Evolutionary conservation across 345 rosid species (phyloP).

Genomic region (Syzygium grande): DNA sequence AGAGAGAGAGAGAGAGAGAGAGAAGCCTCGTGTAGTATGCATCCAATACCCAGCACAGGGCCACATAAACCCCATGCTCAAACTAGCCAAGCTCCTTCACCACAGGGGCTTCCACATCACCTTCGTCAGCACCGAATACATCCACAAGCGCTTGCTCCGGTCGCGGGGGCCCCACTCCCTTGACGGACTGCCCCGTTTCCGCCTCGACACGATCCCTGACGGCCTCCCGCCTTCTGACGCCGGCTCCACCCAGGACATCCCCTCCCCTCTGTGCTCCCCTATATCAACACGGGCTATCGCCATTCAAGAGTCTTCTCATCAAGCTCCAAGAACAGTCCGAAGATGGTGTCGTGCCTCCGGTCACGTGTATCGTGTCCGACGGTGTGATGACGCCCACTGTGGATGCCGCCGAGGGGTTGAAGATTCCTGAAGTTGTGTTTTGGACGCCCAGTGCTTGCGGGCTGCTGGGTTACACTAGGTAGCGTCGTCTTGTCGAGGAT

Average conservation of each 20-base stretch:
- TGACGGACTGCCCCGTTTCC: slow-evolving; percentile 11
- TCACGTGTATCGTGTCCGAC: slow-evolving; percentile 32
- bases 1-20: too few relatives aligned
- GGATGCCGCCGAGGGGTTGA: slow-evolving; percentile 9
- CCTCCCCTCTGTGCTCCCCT: slow-evolving; percentile 6
- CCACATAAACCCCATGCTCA: slow-evolving; percentile 20
- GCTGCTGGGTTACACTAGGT: neutral
- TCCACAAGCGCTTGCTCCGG: slow-evolving; percentile 13
- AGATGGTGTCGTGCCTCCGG: slow-evolving; percentile 12
- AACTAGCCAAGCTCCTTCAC: slow-evolving; percentile 26
- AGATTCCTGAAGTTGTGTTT: slow-evolving; percentile 23
- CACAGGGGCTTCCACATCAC: slow-evolving; percentile 25
- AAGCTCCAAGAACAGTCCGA: neutral
- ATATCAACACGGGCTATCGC: neutral
- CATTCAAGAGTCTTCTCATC: slow-evolving; percentile 1
- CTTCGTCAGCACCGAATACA: slow-evolving; percentile 20
- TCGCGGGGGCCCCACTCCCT: slow-evolving; percentile 12
- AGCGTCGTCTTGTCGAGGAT: neutral
- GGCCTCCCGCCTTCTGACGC: slow-evolving; percentile 18
- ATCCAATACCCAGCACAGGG: slow-evolving; percentile 31
- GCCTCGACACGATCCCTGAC: slow-evolving; percentile 19
- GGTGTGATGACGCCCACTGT: slow-evolving; percentile 16
- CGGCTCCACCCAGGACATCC: slow-evolving; percentile 16
- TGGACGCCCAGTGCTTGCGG: slow-evolving; percentile 10
- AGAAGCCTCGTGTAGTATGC: slow-evolving; percentile 19